Base-by-base conservation (phyloP, 2,329 filamentous ascomycete genomes). In the Colletotrichum sp. region DNA sequence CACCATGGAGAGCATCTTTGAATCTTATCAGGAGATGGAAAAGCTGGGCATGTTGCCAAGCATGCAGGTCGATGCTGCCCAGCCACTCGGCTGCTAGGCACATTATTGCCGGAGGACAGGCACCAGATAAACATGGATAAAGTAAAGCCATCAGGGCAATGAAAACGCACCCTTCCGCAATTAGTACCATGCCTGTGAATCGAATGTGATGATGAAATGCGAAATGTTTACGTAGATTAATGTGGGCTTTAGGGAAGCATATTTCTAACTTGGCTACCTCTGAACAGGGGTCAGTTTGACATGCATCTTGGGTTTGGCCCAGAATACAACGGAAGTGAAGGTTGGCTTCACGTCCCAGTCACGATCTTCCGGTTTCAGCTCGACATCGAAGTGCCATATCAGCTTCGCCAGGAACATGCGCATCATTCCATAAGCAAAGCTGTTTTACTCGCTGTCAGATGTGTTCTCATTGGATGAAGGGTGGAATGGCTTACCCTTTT, bases 391-490 rank as follows among this genome's bases (percentile, higher is more conserved):
- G 66, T 87, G 87, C 80, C 84, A 90, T 1, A 90, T 77, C 10
- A 90, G 76, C 2, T 84, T 84, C 0, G 86, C 85, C 7, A 90
- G 79, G 59, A 90, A 86, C 6, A 89, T 79, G 7, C 88, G 83
- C 84, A 90, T 88, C 79, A 90, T 88, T 21, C 86, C 83, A 64
- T 88, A 88, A 5, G 88, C 88, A 61, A 90, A 81, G 73, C 87
- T 89, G 6, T 32, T 18, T 18, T 18, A 12, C 18, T 52, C 6
- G 30, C 28, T 21, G 18, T 61, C 36, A 59, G 52, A 6, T 7
- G 9, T 74, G 24, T 13, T 30, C 89, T 82, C 74, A 63, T 21
- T 18, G 88, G 90, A 59, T 52, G 43, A 88, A 88, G 80, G 79
- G 3, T 81, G 59, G 0, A 73, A 52, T 52, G 43, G 10, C 78